Evolutionary conservation across 2,329 filamentous ascomycete species (phyloP).

Genomic region (Beauveria sp.): DNA sequence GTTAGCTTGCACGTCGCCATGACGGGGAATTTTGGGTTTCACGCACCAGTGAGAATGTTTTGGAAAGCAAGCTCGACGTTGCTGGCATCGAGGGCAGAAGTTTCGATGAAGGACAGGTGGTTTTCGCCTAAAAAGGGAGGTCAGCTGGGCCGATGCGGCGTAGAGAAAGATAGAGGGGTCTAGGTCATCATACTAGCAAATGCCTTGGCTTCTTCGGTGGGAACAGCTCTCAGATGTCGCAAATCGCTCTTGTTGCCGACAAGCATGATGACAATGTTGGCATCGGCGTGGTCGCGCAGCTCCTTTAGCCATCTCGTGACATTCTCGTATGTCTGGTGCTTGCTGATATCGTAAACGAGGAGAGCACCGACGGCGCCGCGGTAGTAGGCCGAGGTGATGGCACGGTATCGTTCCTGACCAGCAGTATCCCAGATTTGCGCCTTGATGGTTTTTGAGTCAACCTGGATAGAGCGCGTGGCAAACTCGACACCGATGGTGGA

Average conservation of each 20-base stretch:
- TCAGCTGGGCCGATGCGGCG: slow-evolving; percentile 8
- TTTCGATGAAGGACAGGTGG: slow-evolving; percentile 98
- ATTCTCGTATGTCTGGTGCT: slow-evolving; percentile 98
- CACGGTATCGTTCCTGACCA: slow-evolving; percentile 96
- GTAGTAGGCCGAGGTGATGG: slow-evolving; percentile 98
- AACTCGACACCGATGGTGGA: slow-evolving; percentile 99
- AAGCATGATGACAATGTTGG: slow-evolving; percentile 99
- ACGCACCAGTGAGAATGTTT: slow-evolving; percentile 93
- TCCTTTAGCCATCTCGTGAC: slow-evolving; percentile 99
- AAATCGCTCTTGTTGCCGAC: slow-evolving; percentile 99
- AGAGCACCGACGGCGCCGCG: slow-evolving; percentile 94
- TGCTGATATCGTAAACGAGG: slow-evolving; percentile 99
- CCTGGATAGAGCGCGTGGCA: slow-evolving; percentile 95
- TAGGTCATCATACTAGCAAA: slow-evolving; percentile 70
- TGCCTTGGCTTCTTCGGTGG: slow-evolving; percentile 94
- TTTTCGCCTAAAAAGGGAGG: slow-evolving; percentile 65
- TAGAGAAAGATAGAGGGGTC: not conserved
- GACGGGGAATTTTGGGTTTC: not conserved
- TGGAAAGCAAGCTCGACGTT: slow-evolving; percentile 99
- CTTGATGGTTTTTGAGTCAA: slow-evolving; percentile 99
- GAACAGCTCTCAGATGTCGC: slow-evolving; percentile 92
- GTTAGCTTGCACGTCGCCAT: slow-evolving; percentile 6
- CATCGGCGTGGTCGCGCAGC: slow-evolving; percentile 93
- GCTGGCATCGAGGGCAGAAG: slow-evolving; percentile 94
- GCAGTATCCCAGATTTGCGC: slow-evolving; percentile 99